Base-by-base conservation (phyloP, 2,329 filamentous ascomycete species). In the Ascosphaera apis region DNA sequence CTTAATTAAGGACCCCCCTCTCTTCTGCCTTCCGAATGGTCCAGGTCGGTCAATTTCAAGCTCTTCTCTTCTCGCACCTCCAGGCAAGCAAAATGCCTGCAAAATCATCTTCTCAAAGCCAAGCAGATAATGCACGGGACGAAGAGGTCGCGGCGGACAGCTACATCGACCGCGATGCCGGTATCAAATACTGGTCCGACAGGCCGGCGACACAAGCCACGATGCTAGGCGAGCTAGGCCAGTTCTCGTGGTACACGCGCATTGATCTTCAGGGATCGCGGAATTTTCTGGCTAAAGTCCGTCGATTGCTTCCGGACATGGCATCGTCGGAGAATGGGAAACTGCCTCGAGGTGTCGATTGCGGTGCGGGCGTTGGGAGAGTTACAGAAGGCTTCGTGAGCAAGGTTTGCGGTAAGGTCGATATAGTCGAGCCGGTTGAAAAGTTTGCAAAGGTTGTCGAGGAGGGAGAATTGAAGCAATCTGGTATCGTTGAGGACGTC, bases 181-280 rank as follows among this genome's bases (percentile, higher is more conserved):
- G 55, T 9, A 44, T 58, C 27, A 43, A 42, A 18, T 60, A 60
- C 44, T 60, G 56, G 57, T 49, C 46, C 15, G 43, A 43, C 9
- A 48, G 53, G 36, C 45, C 51, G 6, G 41, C 53, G 12, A 51
- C 66, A 40, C 63, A 68, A 42, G 66, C 76, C 45, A 80, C 81
- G 48, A 50, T 51, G 75, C 72, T 91, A 1, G 82, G 81, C 41
- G 84, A 88, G 74, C 73, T 91, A 1, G 83, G 81, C 41, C 79
- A 66, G 39, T 84, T 54, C 60, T 69, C 69, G 1, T 64, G 72
- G 51, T 66, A 79, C 48, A 76, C 71, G 23, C 66, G 69, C 41
- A 66, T 77, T 40, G 80, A 84, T 51, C 61, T 86, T 5, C 69
- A 73, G 45, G 75, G 74, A 31, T 79, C 72, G 0, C 64, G 67